Conservation (phyloP, 1,284 basidiomycete species). For the Cryptococcus sp. region DNA sequence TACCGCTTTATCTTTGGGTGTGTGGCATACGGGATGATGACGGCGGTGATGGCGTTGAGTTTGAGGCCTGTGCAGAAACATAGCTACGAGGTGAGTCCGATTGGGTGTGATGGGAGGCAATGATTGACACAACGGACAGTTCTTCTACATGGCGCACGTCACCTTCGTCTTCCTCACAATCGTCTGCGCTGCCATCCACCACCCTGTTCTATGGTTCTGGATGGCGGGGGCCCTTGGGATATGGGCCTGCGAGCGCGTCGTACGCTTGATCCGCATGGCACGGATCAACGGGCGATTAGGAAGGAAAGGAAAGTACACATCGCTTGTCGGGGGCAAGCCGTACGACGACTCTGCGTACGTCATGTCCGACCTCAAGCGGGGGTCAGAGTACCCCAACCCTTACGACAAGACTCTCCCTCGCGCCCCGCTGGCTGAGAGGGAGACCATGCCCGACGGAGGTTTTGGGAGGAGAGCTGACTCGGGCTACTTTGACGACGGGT, state of each 20-base stretch:
- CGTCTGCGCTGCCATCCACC: conserved; percentile 63
- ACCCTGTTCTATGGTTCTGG: conserved; percentile 61
- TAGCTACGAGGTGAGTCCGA: conserved; percentile 60
- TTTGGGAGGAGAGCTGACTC: conserved; percentile 13
- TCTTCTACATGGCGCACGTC: conserved; percentile 71
- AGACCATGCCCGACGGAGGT: neutral
- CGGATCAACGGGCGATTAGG: conserved; percentile 60
- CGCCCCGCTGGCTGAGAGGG: conserved; percentile 1
- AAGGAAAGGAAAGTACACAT: neutral
- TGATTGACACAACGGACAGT: conserved; percentile 20
- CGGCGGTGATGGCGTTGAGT: conserved; percentile 63
- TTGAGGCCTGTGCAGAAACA: conserved; percentile 62
- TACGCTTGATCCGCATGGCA: conserved; percentile 61
- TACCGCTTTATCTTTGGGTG: conserved; percentile 70
- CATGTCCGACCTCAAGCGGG: conserved; percentile 21
- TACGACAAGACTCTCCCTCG: conserved; percentile 30
- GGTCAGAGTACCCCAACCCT: conserved; percentile 1
- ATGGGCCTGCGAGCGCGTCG: conserved; percentile 65
- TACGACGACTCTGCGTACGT: conserved; percentile 23
- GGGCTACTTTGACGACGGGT: conserved; percentile 33
- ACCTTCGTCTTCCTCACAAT: conserved; percentile 63
- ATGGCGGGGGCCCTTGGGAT: conserved; percentile 61
- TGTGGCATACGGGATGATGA: conserved; percentile 68
- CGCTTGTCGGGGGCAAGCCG: conserved; percentile 18
- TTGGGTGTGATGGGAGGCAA: neutral